These are phyloP conservation scores for Kwoniella sp. DNA, from an alignment of 768 basidiomycete genomes.

Conservation along the genomic window DNA sequence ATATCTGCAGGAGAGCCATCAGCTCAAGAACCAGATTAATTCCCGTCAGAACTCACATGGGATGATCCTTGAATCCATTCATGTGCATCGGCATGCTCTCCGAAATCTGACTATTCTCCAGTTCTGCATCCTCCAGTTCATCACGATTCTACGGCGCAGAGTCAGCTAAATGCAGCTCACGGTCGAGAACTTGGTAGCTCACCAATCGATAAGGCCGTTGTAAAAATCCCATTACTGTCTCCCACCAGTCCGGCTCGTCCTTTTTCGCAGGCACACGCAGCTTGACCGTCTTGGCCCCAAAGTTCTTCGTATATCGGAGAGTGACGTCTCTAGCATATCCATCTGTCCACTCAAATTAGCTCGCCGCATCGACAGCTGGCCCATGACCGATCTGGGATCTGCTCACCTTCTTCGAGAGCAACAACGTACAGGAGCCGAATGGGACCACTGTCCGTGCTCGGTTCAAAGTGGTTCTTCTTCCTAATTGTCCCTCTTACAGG, in stretches of 20 bases:
- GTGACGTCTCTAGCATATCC: slow-evolving; percentile 90
- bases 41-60: slow-evolving; percentile 64
- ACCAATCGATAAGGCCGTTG: slow-evolving; percentile 82
- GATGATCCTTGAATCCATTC: slow-evolving; percentile 93
- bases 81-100: slow-evolving; percentile 94
- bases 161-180: neutral
- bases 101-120: slow-evolving; percentile 71
- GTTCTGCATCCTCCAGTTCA: slow-evolving; percentile 87
- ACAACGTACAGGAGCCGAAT: slow-evolving; percentile 92
- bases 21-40: neutral
- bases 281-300: slow-evolving; percentile 66
- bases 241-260: slow-evolving; percentile 84
- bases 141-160: slow-evolving; percentile 72
- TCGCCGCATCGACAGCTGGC: no score
- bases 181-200: slow-evolving; percentile 37
- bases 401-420: slow-evolving; percentile 77
- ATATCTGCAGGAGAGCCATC: slow-evolving; percentile 62
- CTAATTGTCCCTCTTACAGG: slow-evolving; percentile 79
- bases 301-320: slow-evolving; percentile 79
- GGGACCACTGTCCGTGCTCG: slow-evolving; percentile 63
- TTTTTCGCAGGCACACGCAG: slow-evolving; percentile 58
- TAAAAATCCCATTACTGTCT: slow-evolving; percentile 65
- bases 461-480: slow-evolving; percentile 78
- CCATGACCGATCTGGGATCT: no score
- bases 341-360: slow-evolving; percentile 59